phyloP scores from a whole-genome alignment of 345 rosid genomes.

The Lepidium sativum region DNA sequence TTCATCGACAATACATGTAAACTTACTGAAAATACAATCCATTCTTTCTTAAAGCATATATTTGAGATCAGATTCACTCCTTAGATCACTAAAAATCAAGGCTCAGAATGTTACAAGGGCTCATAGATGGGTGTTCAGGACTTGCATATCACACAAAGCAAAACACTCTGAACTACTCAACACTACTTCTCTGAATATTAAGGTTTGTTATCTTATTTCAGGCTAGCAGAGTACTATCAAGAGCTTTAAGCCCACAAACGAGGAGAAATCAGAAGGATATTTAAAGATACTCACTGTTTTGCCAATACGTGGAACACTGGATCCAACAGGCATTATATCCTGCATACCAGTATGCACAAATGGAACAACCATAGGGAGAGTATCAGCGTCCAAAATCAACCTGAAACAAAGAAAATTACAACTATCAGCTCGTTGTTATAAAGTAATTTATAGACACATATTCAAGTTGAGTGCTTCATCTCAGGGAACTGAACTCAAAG shows the following conservation, averaged over 20 bases:
- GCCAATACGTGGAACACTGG: conserved; percentile 82
- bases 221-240: not conserved
- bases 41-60: not conserved
- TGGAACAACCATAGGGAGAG: conserved; percentile 73
- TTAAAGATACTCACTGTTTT: conserved; percentile 48
- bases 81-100: not conserved
- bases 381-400: conserved; percentile 81
- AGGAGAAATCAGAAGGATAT: not conserved
- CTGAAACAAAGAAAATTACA: conserved; percentile 26
- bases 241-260: not conserved
- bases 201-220: not conserved
- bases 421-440: not conserved
- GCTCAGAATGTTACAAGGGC: not conserved
- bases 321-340: conserved; percentile 91
- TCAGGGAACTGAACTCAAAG: not conserved
- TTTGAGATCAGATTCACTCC: not conserved
- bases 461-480: not conserved
- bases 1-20: not conserved
- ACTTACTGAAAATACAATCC: not conserved
- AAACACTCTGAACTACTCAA: not conserved
- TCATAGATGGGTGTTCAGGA: not conserved
- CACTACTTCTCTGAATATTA: not conserved
- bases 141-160: not conserved
- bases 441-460: not conserved
- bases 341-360: conserved; percentile 97